phyloP scores from a whole-genome alignment of 495 filamentous ascomycete genomes.

The Venustampulla echinocandica region DNA sequence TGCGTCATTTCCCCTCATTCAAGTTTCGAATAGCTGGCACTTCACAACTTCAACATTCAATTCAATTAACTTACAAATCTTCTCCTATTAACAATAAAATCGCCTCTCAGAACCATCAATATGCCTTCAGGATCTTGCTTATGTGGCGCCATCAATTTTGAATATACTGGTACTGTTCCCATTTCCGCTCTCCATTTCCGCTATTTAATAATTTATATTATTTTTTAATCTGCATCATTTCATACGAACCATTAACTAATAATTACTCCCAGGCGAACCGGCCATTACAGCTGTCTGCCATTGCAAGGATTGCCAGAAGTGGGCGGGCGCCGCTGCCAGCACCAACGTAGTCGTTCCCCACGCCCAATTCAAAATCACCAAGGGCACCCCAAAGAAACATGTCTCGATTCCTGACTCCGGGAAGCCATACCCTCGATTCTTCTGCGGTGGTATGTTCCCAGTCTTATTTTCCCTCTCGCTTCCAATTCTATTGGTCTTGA shows the following conservation, averaged over 20 bases:
- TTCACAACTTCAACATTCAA: neutral
- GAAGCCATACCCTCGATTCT: slow-evolving; percentile 38
- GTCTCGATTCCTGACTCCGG: slow-evolving; percentile 30
- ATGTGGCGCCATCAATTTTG: slow-evolving; percentile 32
- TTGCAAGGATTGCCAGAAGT: slow-evolving; percentile 44
- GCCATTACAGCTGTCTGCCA: slow-evolving; percentile 36
- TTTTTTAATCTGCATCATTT: no score
- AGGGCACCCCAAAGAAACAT: slow-evolving; percentile 32
- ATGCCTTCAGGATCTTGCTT: slow-evolving; percentile 36
- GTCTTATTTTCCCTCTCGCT: neutral
- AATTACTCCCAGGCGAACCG: slow-evolving; percentile 19
- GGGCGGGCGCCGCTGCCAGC: slow-evolving; percentile 37
- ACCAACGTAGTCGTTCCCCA: slow-evolving; percentile 39
- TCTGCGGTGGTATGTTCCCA: slow-evolving; percentile 29
- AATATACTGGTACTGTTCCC: slow-evolving; percentile 23
- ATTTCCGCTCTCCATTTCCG: neutral
- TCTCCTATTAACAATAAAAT: no score
- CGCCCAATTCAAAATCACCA: slow-evolving; percentile 31
- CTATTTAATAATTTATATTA: no score
- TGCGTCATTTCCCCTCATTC: no score
- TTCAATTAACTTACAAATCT: neutral
- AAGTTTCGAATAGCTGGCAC: no score
- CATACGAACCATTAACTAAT: neutral
- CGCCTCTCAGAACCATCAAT: slow-evolving; percentile 6
- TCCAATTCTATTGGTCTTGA: neutral